Evolutionary conservation across 306 rosid genomes (phyloP), one percentile per base, ranked within the genome.

Genomic region (Medicago ruthenica): DNA sequence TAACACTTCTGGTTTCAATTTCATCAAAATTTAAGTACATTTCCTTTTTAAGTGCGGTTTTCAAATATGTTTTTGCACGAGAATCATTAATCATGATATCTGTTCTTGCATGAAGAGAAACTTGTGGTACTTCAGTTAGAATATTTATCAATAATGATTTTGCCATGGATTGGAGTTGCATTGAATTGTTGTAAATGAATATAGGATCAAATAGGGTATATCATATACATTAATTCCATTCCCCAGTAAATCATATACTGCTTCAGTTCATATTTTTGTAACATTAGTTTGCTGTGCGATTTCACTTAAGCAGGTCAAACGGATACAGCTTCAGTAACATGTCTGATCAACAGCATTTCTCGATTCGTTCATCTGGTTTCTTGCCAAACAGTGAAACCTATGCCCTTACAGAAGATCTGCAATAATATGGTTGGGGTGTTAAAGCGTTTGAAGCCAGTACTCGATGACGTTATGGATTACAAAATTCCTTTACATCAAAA

Each of bases 321-420:
- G 82, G 92, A 91, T 76, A 79, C 85, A 67, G 40, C 84, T 82
- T 78, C 96, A 70, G 82, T 87, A 60, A 86, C 86, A 92, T 92
- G 97, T 87, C 90, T 92, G 34, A 85, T 87, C 82, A 96, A 96
- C 91, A 92, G 98, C 86, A 92, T 90, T 79, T 86, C 97, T 83
- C 89, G 99, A 77, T 89, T 96, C 81, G 76, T 92, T 88, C 99
- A 80, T 76, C 87, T 92, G 75, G 96, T 88, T 75, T 96, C 97
- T 53, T 88, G 97, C 84, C 97, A 88, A 70, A 82, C 84, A 59
- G 64, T 82, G 73, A 96, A 83, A 74, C 83, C 79, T 67, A 18
- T 79, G 70, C 96, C 93, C 71, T 67, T 92, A 74, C 96, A 89
- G 85, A 90, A 87, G 76, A 87, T 84, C 62, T 92, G 85, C 77